Base-by-base conservation (phyloP, 768 basidiomycete species). In the Podaxis mareebaensis region DNA sequence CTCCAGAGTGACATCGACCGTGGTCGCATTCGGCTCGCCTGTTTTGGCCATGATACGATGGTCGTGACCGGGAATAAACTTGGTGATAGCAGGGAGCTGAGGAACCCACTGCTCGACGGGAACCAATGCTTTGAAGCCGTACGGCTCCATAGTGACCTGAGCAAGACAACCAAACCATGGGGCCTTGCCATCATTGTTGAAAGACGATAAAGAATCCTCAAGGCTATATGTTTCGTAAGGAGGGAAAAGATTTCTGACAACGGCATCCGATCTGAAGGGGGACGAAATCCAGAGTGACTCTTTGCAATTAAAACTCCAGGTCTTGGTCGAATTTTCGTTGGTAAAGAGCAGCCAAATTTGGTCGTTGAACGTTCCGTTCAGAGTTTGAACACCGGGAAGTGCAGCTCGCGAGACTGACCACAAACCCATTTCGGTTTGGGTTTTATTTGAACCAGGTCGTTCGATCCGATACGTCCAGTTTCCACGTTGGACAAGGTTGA, bases 51-150 rank as follows among this genome's bases (percentile, higher is more conserved):
- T 69, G 42, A 93, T 76, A 48, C 95, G 90, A 48, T 86, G 81
- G 69, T 97, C 95, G 73, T 97, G 95, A 1, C 95, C 95, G 0
- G 95, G 95, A 2, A 75, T 71, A 75, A 96, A 96, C 59, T 84
- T 85, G 17, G 92, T 93, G 61, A 97, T 73, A 60, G 85, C 83
- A 15, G 95, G 92, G 4, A 79, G 83, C 58, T 91, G 87, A 5
- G 85, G 67, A 5, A 85, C 77, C 93, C 94, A 97, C 66, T 89
- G 79, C 0, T 63, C 68, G 0, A 64, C 44, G 0, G 91, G 92
- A 7, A 97, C 93, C 20, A 95, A 79, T 0, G 85, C 87, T 74
- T 95, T 95, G 83, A 90, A 95, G 36, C 90, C 85, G 69, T 84
- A 95, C 0, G 88, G 83, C 36, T 87, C 84, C 77, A 96, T 80